These are phyloP conservation scores for Leccinellum rugosiceps DNA, from an alignment of 768 basidiomycete species.

Conservation along the genomic window DNA sequence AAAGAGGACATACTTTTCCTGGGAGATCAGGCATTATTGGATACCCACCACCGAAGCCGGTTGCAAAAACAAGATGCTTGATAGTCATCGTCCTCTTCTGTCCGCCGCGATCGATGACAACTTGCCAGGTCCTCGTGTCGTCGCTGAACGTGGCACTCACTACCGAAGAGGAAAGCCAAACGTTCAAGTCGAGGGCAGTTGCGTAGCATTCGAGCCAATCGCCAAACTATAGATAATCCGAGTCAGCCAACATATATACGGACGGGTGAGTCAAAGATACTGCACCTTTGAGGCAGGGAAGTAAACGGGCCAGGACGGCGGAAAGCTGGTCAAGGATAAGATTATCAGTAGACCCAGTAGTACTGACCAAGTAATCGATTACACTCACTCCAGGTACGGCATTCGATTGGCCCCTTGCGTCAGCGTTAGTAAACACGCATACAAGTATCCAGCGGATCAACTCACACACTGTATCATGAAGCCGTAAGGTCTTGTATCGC, in stretches of 20 bases:
- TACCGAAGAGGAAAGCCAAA: conserved; percentile 53
- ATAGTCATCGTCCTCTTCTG: conserved; percentile 34
- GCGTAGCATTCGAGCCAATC: conserved; percentile 65
- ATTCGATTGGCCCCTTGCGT: conserved; percentile 47
- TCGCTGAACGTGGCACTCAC: conserved; percentile 33
- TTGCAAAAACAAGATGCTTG: conserved; percentile 55
- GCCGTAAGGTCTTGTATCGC: conserved; percentile 51
- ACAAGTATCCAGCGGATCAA: conserved; percentile 6
- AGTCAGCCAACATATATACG: background rate
- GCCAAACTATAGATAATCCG: conserved; percentile 38
- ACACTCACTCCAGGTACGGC: conserved; percentile 50
- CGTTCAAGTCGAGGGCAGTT: conserved; percentile 53
- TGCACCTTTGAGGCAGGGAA: conserved; percentile 48
- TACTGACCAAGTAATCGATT: background rate
- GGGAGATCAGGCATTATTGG: conserved; percentile 46
- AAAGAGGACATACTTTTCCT: conserved; percentile 35
- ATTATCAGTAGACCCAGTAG: background rate
- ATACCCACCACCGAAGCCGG: conserved; percentile 48
- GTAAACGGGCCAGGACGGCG: conserved; percentile 49
- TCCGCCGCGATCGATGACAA: conserved; percentile 33
- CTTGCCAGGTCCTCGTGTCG: conserved; percentile 39
- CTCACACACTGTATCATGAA: conserved; percentile 53
- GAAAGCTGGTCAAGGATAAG: conserved; percentile 39
- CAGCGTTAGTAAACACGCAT: conserved; percentile 1
- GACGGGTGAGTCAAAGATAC: too few relatives aligned